phyloP scores from a whole-genome alignment of 2,329 filamentous ascomycete species.

The Alternaria atra region DNA sequence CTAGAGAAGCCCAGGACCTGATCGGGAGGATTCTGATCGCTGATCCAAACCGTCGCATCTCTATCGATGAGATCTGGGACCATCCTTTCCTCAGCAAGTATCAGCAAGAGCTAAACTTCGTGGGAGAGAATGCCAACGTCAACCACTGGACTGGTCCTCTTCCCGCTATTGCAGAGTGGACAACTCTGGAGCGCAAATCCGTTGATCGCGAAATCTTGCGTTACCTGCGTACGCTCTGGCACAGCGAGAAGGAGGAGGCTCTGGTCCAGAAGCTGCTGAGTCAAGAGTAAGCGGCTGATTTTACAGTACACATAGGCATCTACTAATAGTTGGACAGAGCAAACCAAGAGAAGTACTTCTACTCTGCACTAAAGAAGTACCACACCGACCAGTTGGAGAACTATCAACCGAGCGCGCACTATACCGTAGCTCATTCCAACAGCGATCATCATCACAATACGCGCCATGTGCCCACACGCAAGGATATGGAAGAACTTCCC shows the following conservation, averaged over 20 bases:
- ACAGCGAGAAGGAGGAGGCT: slow-evolving; percentile 78
- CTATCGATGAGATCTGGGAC: slow-evolving; percentile 81
- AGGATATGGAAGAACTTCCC: slow-evolving; percentile 49
- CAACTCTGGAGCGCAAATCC: slow-evolving; percentile 68
- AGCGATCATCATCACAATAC: slow-evolving; percentile 79
- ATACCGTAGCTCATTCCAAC: slow-evolving; percentile 76
- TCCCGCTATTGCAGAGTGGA: slow-evolving; percentile 69
- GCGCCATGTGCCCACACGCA: slow-evolving; percentile 30
- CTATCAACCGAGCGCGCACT: slow-evolving; percentile 73
- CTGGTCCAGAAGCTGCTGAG: slow-evolving; percentile 72
- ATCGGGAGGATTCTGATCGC: slow-evolving; percentile 81
- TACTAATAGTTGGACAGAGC: slow-evolving; percentile 59
- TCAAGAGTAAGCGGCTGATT: slow-evolving; percentile 49
- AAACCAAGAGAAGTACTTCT: slow-evolving; percentile 95
- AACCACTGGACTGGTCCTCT: slow-evolving; percentile 63
- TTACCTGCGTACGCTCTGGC: slow-evolving; percentile 90
- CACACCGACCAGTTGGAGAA: slow-evolving; percentile 86
- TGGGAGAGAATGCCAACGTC: slow-evolving; percentile 63
- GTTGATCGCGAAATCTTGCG: slow-evolving; percentile 84
- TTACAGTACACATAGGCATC: not conserved
- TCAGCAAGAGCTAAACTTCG: slow-evolving; percentile 72
- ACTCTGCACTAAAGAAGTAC: slow-evolving; percentile 83
- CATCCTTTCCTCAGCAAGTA: slow-evolving; percentile 90
- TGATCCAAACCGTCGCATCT: slow-evolving; percentile 80
- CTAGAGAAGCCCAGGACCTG: slow-evolving; percentile 76